A percentile compares a stretch with the other conserved stretches of the same genome.
Conservation (phyloP, 179 eudicot genomes). For the Nepenthes alata region DNA sequence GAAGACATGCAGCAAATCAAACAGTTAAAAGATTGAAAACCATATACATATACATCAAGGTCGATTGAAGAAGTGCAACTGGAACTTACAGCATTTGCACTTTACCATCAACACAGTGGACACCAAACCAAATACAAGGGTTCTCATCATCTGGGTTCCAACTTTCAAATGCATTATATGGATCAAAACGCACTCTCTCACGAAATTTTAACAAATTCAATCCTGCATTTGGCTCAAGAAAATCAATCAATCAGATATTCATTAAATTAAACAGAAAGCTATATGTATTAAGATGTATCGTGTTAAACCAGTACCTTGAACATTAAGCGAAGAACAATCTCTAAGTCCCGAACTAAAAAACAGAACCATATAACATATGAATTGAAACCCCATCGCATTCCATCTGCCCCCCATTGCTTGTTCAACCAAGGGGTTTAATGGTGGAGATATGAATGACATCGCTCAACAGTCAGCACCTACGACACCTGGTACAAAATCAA, state of each 20-base stretch:
- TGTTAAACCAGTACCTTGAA: conserved; percentile 44
- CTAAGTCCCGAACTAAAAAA: conserved; percentile 35
- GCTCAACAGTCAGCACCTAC: conserved; percentile 44
- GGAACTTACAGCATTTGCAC: conserved; percentile 78
- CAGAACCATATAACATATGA: conserved; percentile 37
- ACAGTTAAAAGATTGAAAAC: too few relatives aligned
- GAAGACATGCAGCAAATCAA: too few relatives aligned
- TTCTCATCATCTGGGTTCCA: conserved; percentile 52
- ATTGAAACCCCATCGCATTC: conserved; percentile 31
- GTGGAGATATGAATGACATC: conserved; percentile 34
- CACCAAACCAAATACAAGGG: conserved; percentile 75
- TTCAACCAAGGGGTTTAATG: conserved; percentile 25
- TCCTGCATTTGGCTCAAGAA: conserved; percentile 38
- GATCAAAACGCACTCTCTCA: conserved; percentile 44
- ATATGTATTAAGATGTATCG: neutral
- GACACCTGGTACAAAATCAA: conserved; percentile 15
- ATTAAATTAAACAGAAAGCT: neutral
- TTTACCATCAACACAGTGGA: conserved; percentile 57
- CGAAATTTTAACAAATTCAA: conserved; percentile 51
- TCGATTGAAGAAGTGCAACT: conserved; percentile 3
- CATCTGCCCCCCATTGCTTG: conserved; percentile 69
- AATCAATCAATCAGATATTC: neutral
- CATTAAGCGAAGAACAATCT: conserved; percentile 51
- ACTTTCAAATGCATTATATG: conserved; percentile 46
- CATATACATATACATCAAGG: too few relatives aligned